These are phyloP conservation scores for Kodamaea fukazawae DNA, from an alignment of 805 yeast genomes.

Conservation along the genomic window DNA sequence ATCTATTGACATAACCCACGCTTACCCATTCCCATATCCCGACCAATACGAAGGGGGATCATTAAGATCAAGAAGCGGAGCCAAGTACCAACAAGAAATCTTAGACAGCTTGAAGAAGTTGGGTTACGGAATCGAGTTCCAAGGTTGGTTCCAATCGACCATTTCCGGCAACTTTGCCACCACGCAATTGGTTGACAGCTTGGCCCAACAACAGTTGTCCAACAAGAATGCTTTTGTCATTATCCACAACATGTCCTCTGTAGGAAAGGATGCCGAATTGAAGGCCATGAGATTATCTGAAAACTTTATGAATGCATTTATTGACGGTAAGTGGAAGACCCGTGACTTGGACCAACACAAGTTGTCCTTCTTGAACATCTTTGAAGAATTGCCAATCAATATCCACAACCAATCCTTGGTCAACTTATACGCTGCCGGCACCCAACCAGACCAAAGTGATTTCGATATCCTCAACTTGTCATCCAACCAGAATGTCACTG, in stretches of 20 bases:
- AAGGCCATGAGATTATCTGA: slow-evolving; percentile 68
- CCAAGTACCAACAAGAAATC: slow-evolving; percentile 66
- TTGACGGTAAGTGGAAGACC: slow-evolving; percentile 62
- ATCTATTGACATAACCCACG: slow-evolving; percentile 51
- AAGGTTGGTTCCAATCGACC: slow-evolving; percentile 81
- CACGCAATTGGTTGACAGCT: slow-evolving; percentile 62
- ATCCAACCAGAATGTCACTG: slow-evolving; percentile 43
- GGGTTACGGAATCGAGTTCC: slow-evolving; percentile 64
- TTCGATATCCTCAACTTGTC: slow-evolving; percentile 41
- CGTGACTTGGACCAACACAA: slow-evolving; percentile 59
- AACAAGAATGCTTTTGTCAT: slow-evolving; percentile 56
- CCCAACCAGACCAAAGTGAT: slow-evolving; percentile 23
- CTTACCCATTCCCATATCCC: slow-evolving; percentile 66
- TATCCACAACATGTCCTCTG: slow-evolving; percentile 68
- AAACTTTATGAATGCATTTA: slow-evolving; percentile 53
- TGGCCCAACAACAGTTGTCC: slow-evolving; percentile 60
- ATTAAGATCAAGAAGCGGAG: slow-evolving; percentile 58
- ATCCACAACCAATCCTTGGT: slow-evolving; percentile 69
- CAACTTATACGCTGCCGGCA: slow-evolving; percentile 47
- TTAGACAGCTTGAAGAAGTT: slow-evolving; percentile 58
- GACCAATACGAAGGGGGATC: slow-evolving; percentile 66
- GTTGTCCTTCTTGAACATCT: slow-evolving; percentile 61
- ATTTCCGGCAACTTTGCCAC: slow-evolving; percentile 68
- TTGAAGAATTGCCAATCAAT: slow-evolving; percentile 67
- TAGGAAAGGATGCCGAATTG: slow-evolving; percentile 62